A percentile compares a stretch with the other conserved stretches of the same genome.
phyloP scores from a whole-genome alignment of 331 rosid genomes.

The Arachis monticola region DNA sequence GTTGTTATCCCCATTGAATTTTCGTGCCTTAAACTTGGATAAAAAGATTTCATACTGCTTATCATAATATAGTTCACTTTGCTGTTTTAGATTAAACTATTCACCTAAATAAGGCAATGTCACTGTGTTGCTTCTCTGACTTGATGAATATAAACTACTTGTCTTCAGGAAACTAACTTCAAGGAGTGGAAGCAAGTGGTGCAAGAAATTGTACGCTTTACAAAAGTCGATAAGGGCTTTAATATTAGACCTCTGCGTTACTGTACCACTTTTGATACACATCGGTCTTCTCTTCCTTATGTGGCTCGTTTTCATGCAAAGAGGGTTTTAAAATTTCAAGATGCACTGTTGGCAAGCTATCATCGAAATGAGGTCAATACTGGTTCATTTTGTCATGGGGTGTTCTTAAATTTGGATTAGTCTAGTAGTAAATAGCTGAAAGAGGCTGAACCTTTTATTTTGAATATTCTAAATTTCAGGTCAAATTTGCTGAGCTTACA shows the following conservation, averaged over 20 bases:
- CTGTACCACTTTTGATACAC: conserved; percentile 68
- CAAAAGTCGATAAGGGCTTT: conserved; percentile 70
- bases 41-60: conserved; percentile 10
- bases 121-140: conserved; percentile 41
- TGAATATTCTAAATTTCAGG: conserved; percentile 62
- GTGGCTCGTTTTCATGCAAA: conserved; percentile 97
- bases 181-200: conserved; percentile 98
- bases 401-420: conserved; percentile 22
- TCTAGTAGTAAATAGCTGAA: conserved; percentile 2
- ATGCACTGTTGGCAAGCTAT: conserved; percentile 85
- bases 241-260: conserved; percentile 84
- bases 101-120: conserved; percentile 19
- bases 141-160: conserved; percentile 41
- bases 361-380: conserved; percentile 87
- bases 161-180: conserved; percentile 79
- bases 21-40: conserved; percentile 20
- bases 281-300: conserved; percentile 74
- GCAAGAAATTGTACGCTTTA: conserved; percentile 89
- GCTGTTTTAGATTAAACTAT: conserved; percentile 31
- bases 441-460: conserved; percentile 39
- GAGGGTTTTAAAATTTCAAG: conserved; percentile 85
- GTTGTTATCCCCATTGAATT: conserved; percentile 16
- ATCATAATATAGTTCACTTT: background rate
- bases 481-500: conserved; percentile 93
- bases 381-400: conserved; percentile 12